Evolutionary conservation across 2,329 filamentous ascomycete species (phyloP).

Genomic region (Allantophomopsis lycopodina): DNA sequence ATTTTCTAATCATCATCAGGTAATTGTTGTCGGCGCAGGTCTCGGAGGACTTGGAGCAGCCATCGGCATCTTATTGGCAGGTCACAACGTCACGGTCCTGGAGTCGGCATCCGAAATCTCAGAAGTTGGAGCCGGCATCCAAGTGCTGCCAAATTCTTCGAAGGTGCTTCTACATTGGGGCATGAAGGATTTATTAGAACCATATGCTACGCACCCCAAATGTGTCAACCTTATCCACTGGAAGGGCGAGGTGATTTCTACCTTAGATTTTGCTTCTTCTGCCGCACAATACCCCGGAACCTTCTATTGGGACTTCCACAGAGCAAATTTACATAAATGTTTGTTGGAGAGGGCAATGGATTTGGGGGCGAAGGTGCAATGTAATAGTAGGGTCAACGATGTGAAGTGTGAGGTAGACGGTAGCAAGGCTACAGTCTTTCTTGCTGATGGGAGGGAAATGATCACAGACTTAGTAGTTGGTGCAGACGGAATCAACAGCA

Average conservation of each 20-base stretch:
- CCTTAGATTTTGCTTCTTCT: slow-evolving; percentile 8
- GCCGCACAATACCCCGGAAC: slow-evolving; percentile 11
- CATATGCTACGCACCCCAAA: slow-evolving; percentile 20
- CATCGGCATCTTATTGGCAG: slow-evolving; percentile 12
- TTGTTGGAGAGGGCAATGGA: slow-evolving; percentile 23
- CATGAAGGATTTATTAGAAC: slow-evolving; percentile 5
- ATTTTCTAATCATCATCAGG: slow-evolving; percentile 2
- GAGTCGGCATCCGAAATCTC: slow-evolving; percentile 25
- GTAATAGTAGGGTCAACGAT: slow-evolving; percentile 22
- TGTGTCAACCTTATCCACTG: slow-evolving; percentile 34
- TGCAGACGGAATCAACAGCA: slow-evolving; percentile 26
- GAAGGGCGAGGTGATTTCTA: slow-evolving; percentile 13
- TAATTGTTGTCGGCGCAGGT: slow-evolving; percentile 40
- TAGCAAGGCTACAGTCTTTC: slow-evolving; percentile 10
- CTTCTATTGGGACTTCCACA: slow-evolving; percentile 30
- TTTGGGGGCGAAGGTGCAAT: slow-evolving; percentile 23
- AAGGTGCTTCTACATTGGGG: slow-evolving; percentile 13
- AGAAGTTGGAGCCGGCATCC: slow-evolving; percentile 21
- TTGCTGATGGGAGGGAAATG: slow-evolving; percentile 15
- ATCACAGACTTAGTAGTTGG: slow-evolving; percentile 23
- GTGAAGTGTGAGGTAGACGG: slow-evolving; percentile 12
- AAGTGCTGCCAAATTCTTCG: slow-evolving; percentile 13
- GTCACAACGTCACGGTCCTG: slow-evolving; percentile 24
- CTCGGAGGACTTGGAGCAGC: slow-evolving; percentile 34
- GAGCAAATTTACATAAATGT: slow-evolving; percentile 30